These are phyloP conservation scores for Pilasporangium apinafurcum DNA, from an alignment of 352 stramenopile genomes.

Conservation along the genomic window DNA sequence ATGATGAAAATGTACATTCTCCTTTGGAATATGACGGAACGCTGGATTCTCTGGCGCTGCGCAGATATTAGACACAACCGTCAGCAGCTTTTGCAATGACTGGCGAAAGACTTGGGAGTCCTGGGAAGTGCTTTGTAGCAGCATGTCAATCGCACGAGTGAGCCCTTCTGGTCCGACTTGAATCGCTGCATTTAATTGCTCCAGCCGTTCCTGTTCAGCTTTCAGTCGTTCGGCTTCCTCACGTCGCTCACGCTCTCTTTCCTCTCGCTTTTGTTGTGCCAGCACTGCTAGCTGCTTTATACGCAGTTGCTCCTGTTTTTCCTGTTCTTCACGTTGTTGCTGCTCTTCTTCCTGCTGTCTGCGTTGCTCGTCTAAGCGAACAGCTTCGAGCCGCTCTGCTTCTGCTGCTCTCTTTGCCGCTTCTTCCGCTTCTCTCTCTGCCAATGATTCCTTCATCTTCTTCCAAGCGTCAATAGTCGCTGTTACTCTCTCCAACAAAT, in stretches of 20 bases:
- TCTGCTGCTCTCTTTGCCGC: slow-evolving; percentile 5
- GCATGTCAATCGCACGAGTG: slow-evolving; percentile 24
- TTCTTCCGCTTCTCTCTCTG: slow-evolving; percentile 10
- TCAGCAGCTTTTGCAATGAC: slow-evolving; percentile 40
- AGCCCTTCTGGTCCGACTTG: slow-evolving; percentile 35
- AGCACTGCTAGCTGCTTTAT: slow-evolving; percentile 38
- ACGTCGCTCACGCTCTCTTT: slow-evolving; percentile 19
- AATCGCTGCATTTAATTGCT: slow-evolving; percentile 23
- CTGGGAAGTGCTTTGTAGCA: slow-evolving; percentile 36
- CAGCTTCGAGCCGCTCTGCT: slow-evolving; percentile 4
- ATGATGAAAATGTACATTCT: slow-evolving; percentile 62
- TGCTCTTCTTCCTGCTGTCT: slow-evolving; percentile 13
- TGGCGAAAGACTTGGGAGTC: slow-evolving; percentile 18
- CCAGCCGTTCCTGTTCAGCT: slow-evolving; percentile 23
- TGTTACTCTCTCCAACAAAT: slow-evolving; percentile 13
- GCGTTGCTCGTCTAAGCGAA: background rate
- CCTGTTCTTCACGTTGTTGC: slow-evolving; percentile 10
- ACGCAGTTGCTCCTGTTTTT: slow-evolving; percentile 12
- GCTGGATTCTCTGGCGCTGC: slow-evolving; percentile 56
- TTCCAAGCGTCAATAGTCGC: slow-evolving; percentile 4
- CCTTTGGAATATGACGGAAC: slow-evolving; percentile 66
- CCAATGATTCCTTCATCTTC: slow-evolving; percentile 9
- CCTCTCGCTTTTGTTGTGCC: slow-evolving; percentile 52
- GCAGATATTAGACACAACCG: slow-evolving; percentile 61
- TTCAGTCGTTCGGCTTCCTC: slow-evolving; percentile 24